These are phyloP conservation scores for Cronartium ribicola DNA, from an alignment of 1,284 basidiomycete genomes.

Conservation along the genomic window DNA sequence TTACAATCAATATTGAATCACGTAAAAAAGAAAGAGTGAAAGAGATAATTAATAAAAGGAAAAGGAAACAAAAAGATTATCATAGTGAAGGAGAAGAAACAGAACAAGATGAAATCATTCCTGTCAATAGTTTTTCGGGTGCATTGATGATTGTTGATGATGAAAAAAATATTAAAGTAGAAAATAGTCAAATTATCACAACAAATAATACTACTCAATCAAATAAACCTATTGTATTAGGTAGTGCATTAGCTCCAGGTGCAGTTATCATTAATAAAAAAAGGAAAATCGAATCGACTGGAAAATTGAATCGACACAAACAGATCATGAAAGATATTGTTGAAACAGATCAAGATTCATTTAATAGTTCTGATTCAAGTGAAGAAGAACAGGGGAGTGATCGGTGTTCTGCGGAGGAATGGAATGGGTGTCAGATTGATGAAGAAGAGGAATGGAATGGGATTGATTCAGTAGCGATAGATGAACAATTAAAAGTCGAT, in stretches of 20 bases:
- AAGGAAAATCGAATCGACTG: not conserved
- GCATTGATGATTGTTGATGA: constrained; percentile 16
- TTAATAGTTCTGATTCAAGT: constrained; percentile 18
- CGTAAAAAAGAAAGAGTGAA: constrained; percentile 19
- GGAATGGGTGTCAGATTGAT: not conserved
- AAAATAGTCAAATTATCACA: no score
- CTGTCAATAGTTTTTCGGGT: constrained; percentile 25
- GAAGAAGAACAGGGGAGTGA: not conserved
- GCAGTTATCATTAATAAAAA: not conserved
- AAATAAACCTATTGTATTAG: not conserved
- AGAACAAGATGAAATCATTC: constrained; percentile 1
- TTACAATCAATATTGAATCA: constrained; percentile 19
- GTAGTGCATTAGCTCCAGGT: constrained; percentile 13
- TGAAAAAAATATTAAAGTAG: not conserved
- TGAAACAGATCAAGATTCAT: constrained; percentile 10
- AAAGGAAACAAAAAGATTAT: constrained; percentile 21
- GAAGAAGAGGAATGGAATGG: constrained; percentile 42
- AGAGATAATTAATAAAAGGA: constrained; percentile 14
- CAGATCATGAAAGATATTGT: not conserved
- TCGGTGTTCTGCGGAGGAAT: not conserved
- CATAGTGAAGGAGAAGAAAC: constrained; percentile 28
- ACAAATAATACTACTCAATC: no score
- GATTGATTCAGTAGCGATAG: not conserved
- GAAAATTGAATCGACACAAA: not conserved
- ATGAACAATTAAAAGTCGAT: constrained; percentile 1